A percentile compares a stretch with the other conserved stretches of the same genome.
Conservation (phyloP, 768 basidiomycete species). For the Solioccasus polychromus region DNA sequence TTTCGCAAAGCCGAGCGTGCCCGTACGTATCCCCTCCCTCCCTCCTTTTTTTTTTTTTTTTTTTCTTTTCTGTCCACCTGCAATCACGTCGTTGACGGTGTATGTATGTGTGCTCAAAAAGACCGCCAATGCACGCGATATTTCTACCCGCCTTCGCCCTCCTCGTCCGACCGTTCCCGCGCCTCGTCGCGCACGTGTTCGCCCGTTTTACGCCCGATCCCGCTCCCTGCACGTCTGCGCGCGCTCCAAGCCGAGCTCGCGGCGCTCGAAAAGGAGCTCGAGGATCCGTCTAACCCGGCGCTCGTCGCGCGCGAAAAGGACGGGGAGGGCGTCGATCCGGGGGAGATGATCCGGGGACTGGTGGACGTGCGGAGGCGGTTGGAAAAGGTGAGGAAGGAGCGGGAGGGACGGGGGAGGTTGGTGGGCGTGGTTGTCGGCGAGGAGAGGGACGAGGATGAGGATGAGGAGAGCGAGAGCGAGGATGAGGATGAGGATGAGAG, state of each 20-base stretch:
- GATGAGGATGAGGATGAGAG: conserved; percentile 1
- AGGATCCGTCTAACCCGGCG: conserved; percentile 73
- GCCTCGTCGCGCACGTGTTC: conserved; percentile 34
- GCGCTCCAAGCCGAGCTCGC: conserved; percentile 74
- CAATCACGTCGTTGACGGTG: no score
- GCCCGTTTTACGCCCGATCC: conserved; percentile 32
- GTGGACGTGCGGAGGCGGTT: conserved; percentile 71
- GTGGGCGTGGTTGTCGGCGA: conserved; percentile 53
- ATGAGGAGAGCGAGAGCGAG: conserved; percentile 2
- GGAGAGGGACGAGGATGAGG: neutral
- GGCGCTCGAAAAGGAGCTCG: conserved; percentile 78
- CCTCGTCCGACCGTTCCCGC: conserved; percentile 47
- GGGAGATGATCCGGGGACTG: conserved; percentile 71
- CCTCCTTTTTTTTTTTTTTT: neutral
- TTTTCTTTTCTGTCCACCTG: neutral
- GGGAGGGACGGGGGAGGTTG: conserved; percentile 63
- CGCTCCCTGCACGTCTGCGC: conserved; percentile 59
- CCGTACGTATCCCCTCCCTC: conserved; percentile 35
- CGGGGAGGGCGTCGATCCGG: conserved; percentile 59
- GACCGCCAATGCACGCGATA: conserved; percentile 52
- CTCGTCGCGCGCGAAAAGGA: conserved; percentile 53
- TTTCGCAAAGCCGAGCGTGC: conserved; percentile 73
- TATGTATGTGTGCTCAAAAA: neutral
- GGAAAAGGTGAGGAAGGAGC: conserved; percentile 61
- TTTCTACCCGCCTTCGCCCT: conserved; percentile 62